Evolutionary conservation across 192 early-diverging fungal genomes (phyloP), one percentile per base, ranked within the genome.

Genomic region (Coemansia sp.): DNA sequence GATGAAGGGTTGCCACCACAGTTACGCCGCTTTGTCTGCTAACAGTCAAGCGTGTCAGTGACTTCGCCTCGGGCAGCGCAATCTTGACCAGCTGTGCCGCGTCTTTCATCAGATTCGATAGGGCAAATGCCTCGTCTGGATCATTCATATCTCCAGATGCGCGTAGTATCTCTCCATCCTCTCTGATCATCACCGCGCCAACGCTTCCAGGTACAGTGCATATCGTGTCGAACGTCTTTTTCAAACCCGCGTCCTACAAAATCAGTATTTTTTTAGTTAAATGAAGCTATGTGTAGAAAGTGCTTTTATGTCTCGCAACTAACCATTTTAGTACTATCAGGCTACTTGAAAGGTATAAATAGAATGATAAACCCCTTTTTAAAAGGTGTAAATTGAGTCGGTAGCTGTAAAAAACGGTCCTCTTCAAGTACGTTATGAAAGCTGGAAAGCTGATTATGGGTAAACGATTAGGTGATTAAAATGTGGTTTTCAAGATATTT

Each of bases 181-280:
- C 75, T 14, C 65, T 65, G 11, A 71, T 57, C 75, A 78, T 78
- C 30, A 78, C 59, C 2, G 75, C 75, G 2, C 75, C 75, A 13
- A 60, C 19, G 51, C 75, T 78, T 4, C 69, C 75, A 0, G 64
- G 65, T 14, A 78, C 46, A 12, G 69, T 59, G 30, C 75, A 78
- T 25, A 78, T 71, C 34, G 57, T 61, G 59, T 78, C 75, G 42
- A 78, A 78, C 7, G 62, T 68, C 61, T 67, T 78, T 55, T 78
- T 78, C 55, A 71, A 40, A 27, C 71, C 73, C 73, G 66, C 66
- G 21, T 23, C 8, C 33, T 33, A 27, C 4, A 30, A 1, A 10
- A 14, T 23, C 6, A 50, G 18, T 4, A 47, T 4, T 21, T 23
- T 30, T 2, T 30, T 30, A 30, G 27, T 43, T 9, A 43, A 2